phyloP scores from a whole-genome alignment of 2,329 filamentous ascomycete species.

The Penicillium sp. region DNA sequence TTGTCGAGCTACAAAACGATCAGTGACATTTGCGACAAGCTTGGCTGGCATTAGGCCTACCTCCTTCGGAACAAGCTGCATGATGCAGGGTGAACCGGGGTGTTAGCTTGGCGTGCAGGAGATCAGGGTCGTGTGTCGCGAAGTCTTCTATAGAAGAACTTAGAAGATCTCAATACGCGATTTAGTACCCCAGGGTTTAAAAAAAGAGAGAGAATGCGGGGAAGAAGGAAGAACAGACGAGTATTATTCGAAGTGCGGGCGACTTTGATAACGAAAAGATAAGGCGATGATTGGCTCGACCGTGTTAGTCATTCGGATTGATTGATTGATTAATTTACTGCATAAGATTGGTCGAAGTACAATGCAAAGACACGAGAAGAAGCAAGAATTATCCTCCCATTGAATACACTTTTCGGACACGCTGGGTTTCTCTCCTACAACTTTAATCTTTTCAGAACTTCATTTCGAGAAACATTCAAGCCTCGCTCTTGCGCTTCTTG shows the following conservation, averaged over 20 bases:
- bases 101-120: conserved; percentile 17
- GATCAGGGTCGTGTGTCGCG: background rate
- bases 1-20: conserved; percentile 67
- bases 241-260: background rate
- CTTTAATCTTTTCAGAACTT: background rate
- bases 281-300: conserved; percentile 20
- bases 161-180: background rate
- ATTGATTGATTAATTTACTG: background rate
- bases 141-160: background rate
- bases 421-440: background rate
- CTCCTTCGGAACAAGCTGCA: conserved; percentile 47
- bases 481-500: conserved; percentile 49
- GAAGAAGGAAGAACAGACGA: conserved; percentile 9
- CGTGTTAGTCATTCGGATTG: conserved; percentile 19
- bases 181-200: background rate
- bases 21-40: background rate
- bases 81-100: conserved; percentile 26
- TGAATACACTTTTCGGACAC: background rate
- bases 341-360: background rate
- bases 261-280: conserved; percentile 18
- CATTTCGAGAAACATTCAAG: conserved; percentile 10
- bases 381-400: background rate
- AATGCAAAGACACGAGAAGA: background rate
- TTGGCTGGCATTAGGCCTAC: conserved; percentile 25
- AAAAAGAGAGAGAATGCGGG: conserved; percentile 18